Evolutionary conservation across 2,329 filamentous ascomycete species (phyloP).

Genomic region (Ceratocystis cacaofunesta): DNA sequence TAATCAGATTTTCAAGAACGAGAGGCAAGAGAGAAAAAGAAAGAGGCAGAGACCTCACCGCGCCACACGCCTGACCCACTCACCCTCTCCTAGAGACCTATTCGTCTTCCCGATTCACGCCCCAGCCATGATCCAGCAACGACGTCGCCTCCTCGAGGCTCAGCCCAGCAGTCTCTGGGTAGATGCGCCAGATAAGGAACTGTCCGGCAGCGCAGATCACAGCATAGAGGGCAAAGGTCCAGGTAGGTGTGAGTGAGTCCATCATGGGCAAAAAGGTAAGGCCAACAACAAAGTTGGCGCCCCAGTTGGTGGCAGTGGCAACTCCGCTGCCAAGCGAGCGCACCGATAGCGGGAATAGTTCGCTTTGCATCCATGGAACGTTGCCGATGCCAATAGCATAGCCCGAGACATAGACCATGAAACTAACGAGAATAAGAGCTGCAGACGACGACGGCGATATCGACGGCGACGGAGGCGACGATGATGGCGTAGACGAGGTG

Average conservation of each 20-base stretch:
- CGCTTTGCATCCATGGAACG: conserved; percentile 91
- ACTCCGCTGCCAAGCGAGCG: conserved; percentile 57
- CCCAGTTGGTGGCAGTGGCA: conserved; percentile 74
- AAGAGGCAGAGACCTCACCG: neutral
- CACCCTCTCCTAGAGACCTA: too few relatives aligned
- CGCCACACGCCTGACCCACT: too few relatives aligned
- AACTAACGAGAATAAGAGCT: conserved; percentile 51
- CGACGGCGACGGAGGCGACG: neutral
- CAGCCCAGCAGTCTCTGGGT: conserved; percentile 75
- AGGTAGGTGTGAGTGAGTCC: conserved; percentile 54
- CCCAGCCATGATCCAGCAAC: conserved; percentile 59
- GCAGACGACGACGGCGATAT: conserved; percentile 26
- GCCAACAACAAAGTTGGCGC: conserved; percentile 70
- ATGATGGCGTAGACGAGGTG: neutral
- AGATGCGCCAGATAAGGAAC: conserved; percentile 53
- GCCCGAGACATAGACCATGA: conserved; percentile 70
- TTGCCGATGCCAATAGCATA: conserved; percentile 83
- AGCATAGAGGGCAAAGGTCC: conserved; percentile 74
- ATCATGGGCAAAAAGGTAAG: conserved; percentile 81
- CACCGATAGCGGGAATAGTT: conserved; percentile 69
- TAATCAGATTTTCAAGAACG: neutral
- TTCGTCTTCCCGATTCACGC: conserved; percentile 29
- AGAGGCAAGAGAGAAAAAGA: conserved; percentile 4
- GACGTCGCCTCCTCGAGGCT: conserved; percentile 65
- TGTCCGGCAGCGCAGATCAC: conserved; percentile 54